A percentile compares a stretch with the other conserved stretches of the same genome.
phyloP scores from a whole-genome alignment of 257 asterid species.

The Prunella vulgaris region DNA sequence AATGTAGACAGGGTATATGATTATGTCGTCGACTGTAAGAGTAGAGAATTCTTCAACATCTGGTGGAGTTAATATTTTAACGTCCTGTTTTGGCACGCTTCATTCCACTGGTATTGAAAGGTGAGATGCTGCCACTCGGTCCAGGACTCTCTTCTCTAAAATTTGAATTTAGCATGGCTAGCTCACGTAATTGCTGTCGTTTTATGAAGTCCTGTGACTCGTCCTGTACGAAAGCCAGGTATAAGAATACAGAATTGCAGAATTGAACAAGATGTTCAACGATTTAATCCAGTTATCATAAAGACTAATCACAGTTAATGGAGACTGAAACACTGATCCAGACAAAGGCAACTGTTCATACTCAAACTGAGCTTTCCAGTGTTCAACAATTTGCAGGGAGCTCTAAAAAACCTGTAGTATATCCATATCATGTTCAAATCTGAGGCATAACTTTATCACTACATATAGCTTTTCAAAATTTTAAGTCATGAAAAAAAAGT shows the following conservation, averaged over 20 bases:
- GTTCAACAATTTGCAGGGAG: not conserved
- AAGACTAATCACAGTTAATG: not conserved
- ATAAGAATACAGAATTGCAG: constrained; percentile 12
- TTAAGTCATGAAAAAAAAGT: not conserved
- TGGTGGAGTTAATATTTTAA: constrained; percentile 25
- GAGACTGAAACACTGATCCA: not conserved
- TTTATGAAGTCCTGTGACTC: constrained; percentile 91
- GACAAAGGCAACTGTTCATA: not conserved
- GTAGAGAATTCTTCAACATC: constrained; percentile 12
- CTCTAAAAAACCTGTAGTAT: not conserved
- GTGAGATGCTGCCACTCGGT: constrained; percentile 92
- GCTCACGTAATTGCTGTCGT: constrained; percentile 94
- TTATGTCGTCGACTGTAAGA: constrained; percentile 18
- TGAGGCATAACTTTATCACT: not conserved
- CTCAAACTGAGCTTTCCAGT: not conserved
- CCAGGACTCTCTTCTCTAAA: constrained; percentile 98
- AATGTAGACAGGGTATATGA: constrained; percentile 9
- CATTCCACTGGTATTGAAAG: constrained; percentile 88
- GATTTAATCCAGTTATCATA: not conserved
- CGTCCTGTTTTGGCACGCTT: constrained; percentile 97
- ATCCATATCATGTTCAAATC: not conserved
- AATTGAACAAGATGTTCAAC: not conserved
- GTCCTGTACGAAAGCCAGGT: constrained; percentile 43
- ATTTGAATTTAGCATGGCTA: constrained; percentile 87
- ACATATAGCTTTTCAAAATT: not conserved